phyloP scores from a whole-genome alignment of 2,329 filamentous ascomycete genomes.

The Hypoxylon sp. region DNA sequence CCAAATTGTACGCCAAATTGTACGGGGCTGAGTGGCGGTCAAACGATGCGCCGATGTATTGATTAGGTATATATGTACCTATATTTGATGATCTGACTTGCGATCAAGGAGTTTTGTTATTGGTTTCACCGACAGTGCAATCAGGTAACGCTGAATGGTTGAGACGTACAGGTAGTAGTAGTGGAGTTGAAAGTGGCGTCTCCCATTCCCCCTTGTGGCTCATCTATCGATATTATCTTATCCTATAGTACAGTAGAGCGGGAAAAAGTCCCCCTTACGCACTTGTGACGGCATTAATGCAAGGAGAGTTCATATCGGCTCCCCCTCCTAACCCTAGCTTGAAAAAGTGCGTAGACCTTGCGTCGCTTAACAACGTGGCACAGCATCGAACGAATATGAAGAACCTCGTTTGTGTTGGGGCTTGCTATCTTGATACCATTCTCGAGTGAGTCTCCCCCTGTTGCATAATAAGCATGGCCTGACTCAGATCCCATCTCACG shows the following conservation, averaged over 20 bases:
- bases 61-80: slow-evolving; percentile 14
- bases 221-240: slow-evolving; percentile 25
- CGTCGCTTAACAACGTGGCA: slow-evolving; percentile 39
- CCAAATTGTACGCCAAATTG: slow-evolving; percentile 12
- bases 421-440: slow-evolving; percentile 80
- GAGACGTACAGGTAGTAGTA: slow-evolving; percentile 7
- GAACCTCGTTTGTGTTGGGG: slow-evolving; percentile 75
- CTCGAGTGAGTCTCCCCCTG: slow-evolving; percentile 66
- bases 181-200: slow-evolving; percentile 28
- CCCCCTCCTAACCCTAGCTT: slow-evolving; percentile 12
- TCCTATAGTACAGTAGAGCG: neutral
- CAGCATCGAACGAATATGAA: slow-evolving; percentile 58
- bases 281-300: slow-evolving; percentile 23
- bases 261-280: neutral
- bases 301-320: slow-evolving; percentile 22
- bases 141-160: slow-evolving; percentile 15
- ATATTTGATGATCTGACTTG: slow-evolving; percentile 14
- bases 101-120: slow-evolving; percentile 22
- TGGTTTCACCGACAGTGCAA: slow-evolving; percentile 25
- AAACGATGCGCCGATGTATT: slow-evolving; percentile 38
- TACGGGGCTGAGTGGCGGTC: slow-evolving; percentile 37
- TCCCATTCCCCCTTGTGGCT: slow-evolving; percentile 28
- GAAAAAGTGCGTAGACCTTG: slow-evolving; percentile 29
- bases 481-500: slow-evolving; percentile 41
- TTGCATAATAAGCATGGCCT: slow-evolving; percentile 40